Base-by-base conservation (phyloP, 768 basidiomycete species). In the Naganishia kalamii region DNA sequence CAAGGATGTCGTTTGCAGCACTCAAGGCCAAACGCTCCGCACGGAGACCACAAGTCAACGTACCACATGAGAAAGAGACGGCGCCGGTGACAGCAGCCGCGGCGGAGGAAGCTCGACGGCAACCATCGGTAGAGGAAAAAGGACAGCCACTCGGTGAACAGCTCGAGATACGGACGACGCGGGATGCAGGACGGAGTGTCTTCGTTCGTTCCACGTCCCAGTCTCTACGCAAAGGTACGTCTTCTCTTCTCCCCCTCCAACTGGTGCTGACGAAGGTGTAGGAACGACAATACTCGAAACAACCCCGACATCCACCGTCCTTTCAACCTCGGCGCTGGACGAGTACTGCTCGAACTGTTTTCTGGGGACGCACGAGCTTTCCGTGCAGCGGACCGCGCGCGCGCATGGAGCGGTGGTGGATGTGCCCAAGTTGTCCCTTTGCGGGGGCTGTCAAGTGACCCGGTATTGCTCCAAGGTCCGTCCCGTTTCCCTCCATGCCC, bases 401-500 rank as follows among this genome's bases (percentile, higher is more conserved):
- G n/a, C n/a, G n/a, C n/a, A n/a, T n/a, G 40, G 40, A 10, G 19
- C 19, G 11, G 19, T 10, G 48, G 27, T 29, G 2, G 8, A 30
- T 8, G 27, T 25, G 15, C 8, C 44, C 27, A 30, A n/a, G 4
- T 40, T 57, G 23, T 40, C 12, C 35, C 17, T 17, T 57, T 97
- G 94, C 75, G 84, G 87, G 0, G 81, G 80, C 5, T 98, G 94
- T 74, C 83, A 83, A 52, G 78, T 80, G 0, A 73, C 89, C 0
- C 82, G 84, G 71, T 98, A 97, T 71, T 97, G 94, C 73, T 83
- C 86, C 61, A 68, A 80, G 17, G 89, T 91, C 72, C 40, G 86
- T 75, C 78, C 4, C 37, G 33, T 15, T 51, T 40, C 32, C 33
- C 17, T 6, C 32, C 27, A 15, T 37, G 43, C 25, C 59, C 35